These are phyloP conservation scores for Aureobasidium sp. DNA, from an alignment of 2,329 filamentous ascomycete species.

Conservation along the genomic window DNA sequence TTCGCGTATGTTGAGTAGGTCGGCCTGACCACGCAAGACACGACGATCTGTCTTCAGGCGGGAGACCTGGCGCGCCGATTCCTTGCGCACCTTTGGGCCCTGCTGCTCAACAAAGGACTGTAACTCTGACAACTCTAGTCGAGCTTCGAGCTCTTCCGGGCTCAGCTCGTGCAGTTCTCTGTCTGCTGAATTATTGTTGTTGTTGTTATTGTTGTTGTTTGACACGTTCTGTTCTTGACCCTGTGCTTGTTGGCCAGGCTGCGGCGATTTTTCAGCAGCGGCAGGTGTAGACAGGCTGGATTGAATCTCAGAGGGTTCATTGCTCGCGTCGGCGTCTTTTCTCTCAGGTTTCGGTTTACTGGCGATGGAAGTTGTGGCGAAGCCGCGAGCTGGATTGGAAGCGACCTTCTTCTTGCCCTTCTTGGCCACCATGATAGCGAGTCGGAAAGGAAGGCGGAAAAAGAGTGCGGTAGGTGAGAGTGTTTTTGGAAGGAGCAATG, in stretches of 20 bases:
- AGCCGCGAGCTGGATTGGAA: slow-evolving; percentile 80
- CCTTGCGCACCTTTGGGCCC: slow-evolving; percentile 66
- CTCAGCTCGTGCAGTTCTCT: slow-evolving; percentile 48
- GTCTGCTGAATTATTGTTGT: slow-evolving; percentile 15
- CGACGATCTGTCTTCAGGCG: slow-evolving; percentile 80
- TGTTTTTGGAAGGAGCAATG: slow-evolving; percentile 2
- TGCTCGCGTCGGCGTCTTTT: slow-evolving; percentile 20
- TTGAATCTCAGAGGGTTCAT: slow-evolving; percentile 21
- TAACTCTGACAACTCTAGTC: slow-evolving; percentile 83
- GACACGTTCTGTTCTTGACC: neutral
- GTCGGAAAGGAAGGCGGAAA: neutral
- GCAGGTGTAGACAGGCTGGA: slow-evolving; percentile 18
- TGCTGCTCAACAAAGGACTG: slow-evolving; percentile 81
- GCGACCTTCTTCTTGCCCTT: slow-evolving; percentile 90
- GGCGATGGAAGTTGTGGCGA: slow-evolving; percentile 86
- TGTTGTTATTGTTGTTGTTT: neutral
- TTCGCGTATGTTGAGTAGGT: slow-evolving; percentile 59
- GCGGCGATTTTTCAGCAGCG: neutral
- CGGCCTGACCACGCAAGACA: slow-evolving; percentile 69
- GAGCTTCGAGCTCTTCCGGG: slow-evolving; percentile 81
- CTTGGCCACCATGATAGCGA: slow-evolving; percentile 20
- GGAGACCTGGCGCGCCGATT: slow-evolving; percentile 65
- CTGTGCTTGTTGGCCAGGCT: neutral
- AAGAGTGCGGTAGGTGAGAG: neutral
- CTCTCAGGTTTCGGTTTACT: slow-evolving; percentile 52